These are phyloP conservation scores for Wickerhamiella domercqiae DNA, from an alignment of 805 yeast species.

Conservation along the genomic window DNA sequence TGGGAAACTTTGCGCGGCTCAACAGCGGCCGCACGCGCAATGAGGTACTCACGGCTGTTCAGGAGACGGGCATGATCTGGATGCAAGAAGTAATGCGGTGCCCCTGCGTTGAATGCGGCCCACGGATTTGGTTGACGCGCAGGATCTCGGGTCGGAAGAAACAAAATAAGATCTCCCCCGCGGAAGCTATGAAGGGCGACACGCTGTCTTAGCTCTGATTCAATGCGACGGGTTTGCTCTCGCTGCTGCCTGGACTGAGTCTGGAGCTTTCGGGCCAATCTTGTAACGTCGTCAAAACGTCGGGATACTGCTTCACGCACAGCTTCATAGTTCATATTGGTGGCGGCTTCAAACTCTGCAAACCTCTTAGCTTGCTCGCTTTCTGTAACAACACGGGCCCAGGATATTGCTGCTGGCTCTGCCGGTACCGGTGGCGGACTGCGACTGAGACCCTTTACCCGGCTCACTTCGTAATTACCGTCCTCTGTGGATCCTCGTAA, in stretches of 20 bases:
- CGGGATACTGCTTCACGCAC: conserved; percentile 38
- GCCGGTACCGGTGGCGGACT: conserved; percentile 1
- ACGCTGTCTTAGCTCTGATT: conserved; percentile 30
- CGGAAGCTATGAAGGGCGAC: conserved; percentile 55
- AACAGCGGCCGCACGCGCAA: conserved; percentile 51
- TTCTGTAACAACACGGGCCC: not conserved
- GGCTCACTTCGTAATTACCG: conserved; percentile 25
- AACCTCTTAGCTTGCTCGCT: not conserved
- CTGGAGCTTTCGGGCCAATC: conserved; percentile 70
- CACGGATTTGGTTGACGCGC: conserved; percentile 41
- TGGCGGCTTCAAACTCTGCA: conserved; percentile 17
- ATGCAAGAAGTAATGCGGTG: conserved; percentile 67
- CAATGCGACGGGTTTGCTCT: conserved; percentile 20
- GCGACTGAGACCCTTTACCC: conserved; percentile 52
- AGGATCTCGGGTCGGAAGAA: conserved; percentile 61
- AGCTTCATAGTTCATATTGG: conserved; percentile 26
- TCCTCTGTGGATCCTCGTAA: not conserved
- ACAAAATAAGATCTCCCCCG: conserved; percentile 63
- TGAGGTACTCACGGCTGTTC: conserved; percentile 59
- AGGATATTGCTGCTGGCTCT: not conserved
- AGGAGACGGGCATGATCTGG: conserved; percentile 26
- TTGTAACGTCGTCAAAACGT: conserved; percentile 79
- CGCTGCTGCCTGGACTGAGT: conserved; percentile 46
- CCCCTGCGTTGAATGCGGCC: conserved; percentile 90
- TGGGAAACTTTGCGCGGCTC: conserved; percentile 28